Conservation (phyloP, 2,329 filamentous ascomycete genomes). For the Didymella segeticola region DNA sequence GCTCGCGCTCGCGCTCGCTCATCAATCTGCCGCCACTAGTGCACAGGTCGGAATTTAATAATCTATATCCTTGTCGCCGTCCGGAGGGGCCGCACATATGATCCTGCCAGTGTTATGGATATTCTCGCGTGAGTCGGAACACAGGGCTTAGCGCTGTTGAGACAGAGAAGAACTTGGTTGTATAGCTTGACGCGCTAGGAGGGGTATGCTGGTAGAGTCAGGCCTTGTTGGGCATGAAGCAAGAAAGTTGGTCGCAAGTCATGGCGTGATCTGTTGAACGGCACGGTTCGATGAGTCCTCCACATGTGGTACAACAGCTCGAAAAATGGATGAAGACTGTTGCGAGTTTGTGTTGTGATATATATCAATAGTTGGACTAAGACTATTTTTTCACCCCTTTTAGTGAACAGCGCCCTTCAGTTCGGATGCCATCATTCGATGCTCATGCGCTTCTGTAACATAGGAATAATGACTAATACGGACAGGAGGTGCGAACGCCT, state of each 20-base stretch:
- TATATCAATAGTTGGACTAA: background rate
- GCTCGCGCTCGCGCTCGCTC: conserved; percentile 4
- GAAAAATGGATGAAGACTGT: background rate
- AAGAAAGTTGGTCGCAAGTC: background rate
- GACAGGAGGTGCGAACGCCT: background rate
- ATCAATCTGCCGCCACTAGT: conserved; percentile 9
- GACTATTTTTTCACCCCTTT: background rate
- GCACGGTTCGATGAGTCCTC: background rate
- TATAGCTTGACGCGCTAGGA: background rate
- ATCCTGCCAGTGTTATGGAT: background rate
- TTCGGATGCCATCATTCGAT: background rate
- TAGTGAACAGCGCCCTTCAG: background rate
- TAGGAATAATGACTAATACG: background rate
- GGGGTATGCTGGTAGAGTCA: background rate
- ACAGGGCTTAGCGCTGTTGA: background rate
- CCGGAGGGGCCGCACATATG: conserved; percentile 4
- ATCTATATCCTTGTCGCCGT: conserved; percentile 4
- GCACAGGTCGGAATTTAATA: background rate
- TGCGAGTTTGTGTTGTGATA: background rate
- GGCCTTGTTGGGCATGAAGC: background rate
- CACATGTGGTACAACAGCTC: background rate
- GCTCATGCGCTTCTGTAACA: background rate
- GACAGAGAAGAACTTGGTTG: background rate
- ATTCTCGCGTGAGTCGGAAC: background rate
- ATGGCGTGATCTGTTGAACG: background rate